Conservation (phyloP, 371 early-diverging fungal genomes). For the Actinomortierella wolfii region DNA sequence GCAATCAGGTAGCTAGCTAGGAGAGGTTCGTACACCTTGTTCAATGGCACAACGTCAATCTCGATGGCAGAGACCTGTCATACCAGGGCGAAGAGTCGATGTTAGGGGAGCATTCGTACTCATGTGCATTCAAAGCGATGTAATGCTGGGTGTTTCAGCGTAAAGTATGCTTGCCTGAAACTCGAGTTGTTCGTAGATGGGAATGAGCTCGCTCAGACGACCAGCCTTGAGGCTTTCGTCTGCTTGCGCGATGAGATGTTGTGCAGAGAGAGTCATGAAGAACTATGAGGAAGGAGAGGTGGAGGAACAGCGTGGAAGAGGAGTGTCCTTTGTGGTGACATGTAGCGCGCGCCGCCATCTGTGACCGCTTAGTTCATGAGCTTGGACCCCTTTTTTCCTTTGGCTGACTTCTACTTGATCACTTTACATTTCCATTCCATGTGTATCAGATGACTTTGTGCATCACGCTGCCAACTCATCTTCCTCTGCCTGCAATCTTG, state of each 20-base stretch:
- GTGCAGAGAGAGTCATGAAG: constrained; percentile 13
- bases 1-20: constrained; percentile 34
- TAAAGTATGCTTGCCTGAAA: constrained; percentile 21
- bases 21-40: constrained; percentile 41
- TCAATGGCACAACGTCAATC: constrained; percentile 39
- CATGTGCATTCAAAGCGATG: neutral
- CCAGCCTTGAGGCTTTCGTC: constrained; percentile 32
- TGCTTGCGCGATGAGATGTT: constrained; percentile 34
- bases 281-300: neutral
- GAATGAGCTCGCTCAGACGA: constrained; percentile 38
- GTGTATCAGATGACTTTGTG: too few species aligned
- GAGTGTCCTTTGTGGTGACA: neutral
- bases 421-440: too few species aligned
- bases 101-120: too few species aligned
- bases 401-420: too few species aligned
- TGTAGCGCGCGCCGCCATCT: too few species aligned
- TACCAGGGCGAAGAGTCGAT: too few species aligned
- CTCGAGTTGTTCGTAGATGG: constrained; percentile 42
- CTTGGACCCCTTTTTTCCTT: too few species aligned
- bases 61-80: constrained; percentile 37
- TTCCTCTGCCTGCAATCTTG: too few species aligned
- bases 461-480: too few species aligned
- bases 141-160: neutral
- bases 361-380: too few species aligned
- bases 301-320: neutral